Base-by-base conservation (phyloP, 805 yeast genomes). In the Candida hungchunana region DNA sequence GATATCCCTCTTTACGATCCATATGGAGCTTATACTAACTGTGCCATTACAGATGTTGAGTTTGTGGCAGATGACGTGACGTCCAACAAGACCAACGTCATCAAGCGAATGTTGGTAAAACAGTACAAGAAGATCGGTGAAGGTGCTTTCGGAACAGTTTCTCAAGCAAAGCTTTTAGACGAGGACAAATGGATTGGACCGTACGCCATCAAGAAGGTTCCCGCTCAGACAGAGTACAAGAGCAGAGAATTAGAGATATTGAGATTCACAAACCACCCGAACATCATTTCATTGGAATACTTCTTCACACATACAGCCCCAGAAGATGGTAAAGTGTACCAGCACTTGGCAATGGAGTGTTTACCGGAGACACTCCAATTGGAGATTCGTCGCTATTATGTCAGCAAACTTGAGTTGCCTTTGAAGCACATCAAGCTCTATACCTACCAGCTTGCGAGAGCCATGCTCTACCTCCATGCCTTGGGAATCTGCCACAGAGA, bases 121-220 rank as follows among this genome's bases (percentile, higher is more conserved):
- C 90, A 84, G 51, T 76, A 79, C 54, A 78, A 79, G 40, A 75
- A 77, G 51, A 81, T 84, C 34, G 94, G 94, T 9, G 86, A 83
- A 59, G 94, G 94, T 27, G 93, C 93, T 5, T 84, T 84, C 53
- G 94, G 94, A 25, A 82, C 86, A 3, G 94, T 84, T 8, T 79
- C 81, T 11, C 88, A 82, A 54, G 90, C 93, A 1, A 74, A 75
- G 44, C 62, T 69, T 24, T 58, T 61, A 36, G 64, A 66, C 46
- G 62, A 58, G 17, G 60, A 63, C 15, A 50, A 29, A 2, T 79
- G 86, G 84, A 62, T 77, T 26, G 94, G 94, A 1, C 94, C 94
- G 0, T 84, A 74, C 64, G 93, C 93, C 15, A 82, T 84, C 40
- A 84, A 84, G 52, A 73, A 86, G 48, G 93, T 83, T 1, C 89